phyloP scores from a whole-genome alignment of 768 basidiomycete genomes.

The Podaxis rugospora region DNA sequence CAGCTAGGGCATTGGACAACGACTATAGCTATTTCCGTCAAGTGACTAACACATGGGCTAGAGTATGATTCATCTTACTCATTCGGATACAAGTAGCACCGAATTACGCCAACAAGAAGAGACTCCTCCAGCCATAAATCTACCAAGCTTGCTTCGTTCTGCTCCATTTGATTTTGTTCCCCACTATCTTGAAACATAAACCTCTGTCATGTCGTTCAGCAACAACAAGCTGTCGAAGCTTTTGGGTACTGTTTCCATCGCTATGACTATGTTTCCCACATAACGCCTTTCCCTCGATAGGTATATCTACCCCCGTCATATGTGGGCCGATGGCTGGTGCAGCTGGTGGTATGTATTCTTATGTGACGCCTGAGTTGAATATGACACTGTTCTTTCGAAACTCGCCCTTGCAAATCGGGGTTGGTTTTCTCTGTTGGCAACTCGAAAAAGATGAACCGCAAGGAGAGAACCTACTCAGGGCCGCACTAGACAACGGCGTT shows the following conservation, averaged over 20 bases:
- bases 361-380: conserved; percentile 4
- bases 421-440: conserved; percentile 73
- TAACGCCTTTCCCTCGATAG: conserved; percentile 24
- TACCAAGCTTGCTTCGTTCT: not conserved
- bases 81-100: not conserved
- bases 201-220: conserved; percentile 1
- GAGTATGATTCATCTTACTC: not conserved
- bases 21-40: not conserved
- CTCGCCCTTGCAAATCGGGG: conserved; percentile 53
- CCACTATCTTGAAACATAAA: not conserved
- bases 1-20: not conserved
- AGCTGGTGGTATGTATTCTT: conserved; percentile 42
- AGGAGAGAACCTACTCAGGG: conserved; percentile 38
- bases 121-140: not conserved
- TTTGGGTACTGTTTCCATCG: conserved; percentile 1
- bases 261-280: not conserved
- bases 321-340: conserved; percentile 70
- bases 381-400: conserved; percentile 14
- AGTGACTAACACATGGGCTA: not conserved
- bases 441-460: conserved; percentile 46
- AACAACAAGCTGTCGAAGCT: conserved; percentile 3
- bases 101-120: not conserved
- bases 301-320: conserved; percentile 54
- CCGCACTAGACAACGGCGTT: conserved; percentile 51
- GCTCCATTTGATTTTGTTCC: not conserved